A percentile compares a stretch with the other conserved stretches of the same genome.
Evolutionary conservation across 495 filamentous ascomycete species (phyloP).

Genomic region (Xylaria longipes): DNA sequence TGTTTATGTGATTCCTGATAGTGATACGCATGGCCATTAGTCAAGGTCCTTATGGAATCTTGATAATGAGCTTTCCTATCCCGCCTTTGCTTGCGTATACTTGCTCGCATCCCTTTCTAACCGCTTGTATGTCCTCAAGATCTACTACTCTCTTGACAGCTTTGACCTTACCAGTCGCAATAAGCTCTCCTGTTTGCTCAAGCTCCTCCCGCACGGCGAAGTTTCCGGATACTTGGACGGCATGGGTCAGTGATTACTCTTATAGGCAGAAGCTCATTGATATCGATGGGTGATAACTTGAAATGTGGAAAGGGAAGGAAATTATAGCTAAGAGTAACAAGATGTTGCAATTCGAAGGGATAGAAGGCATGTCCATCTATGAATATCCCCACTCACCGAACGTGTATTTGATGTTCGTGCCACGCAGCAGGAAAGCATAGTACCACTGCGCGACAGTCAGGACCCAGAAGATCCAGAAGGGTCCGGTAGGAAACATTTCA

Average conservation of each 20-base stretch:
- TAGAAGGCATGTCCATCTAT: not conserved
- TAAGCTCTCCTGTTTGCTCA: conserved; percentile 47
- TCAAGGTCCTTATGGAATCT: conserved; percentile 39
- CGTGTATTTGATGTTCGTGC: conserved; percentile 48
- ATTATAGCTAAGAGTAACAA: not conserved
- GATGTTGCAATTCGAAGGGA: not conserved
- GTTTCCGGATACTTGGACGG: conserved; percentile 42
- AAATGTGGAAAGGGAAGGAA: not conserved
- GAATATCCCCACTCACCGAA: conserved; percentile 25
- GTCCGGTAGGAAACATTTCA: conserved; percentile 42
- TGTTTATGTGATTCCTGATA: not conserved
- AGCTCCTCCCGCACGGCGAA: conserved; percentile 45
- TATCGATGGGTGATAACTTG: not conserved
- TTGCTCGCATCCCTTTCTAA: conserved; percentile 53
- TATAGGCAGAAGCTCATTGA: not conserved
- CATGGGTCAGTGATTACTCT: not conserved
- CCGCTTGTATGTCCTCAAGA: conserved; percentile 52
- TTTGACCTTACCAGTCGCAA: conserved; percentile 55
- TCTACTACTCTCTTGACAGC: conserved; percentile 50
- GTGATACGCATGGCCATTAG: not conserved
- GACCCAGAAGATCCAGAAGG: conserved; percentile 41
- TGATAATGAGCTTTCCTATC: conserved; percentile 61
- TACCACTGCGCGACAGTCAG: conserved; percentile 47
- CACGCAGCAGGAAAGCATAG: conserved; percentile 44
- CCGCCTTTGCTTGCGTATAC: conserved; percentile 60